Evolutionary conservation across 2,329 filamentous ascomycete species (phyloP).

Genomic region (Periglandula ipomoeae): DNA sequence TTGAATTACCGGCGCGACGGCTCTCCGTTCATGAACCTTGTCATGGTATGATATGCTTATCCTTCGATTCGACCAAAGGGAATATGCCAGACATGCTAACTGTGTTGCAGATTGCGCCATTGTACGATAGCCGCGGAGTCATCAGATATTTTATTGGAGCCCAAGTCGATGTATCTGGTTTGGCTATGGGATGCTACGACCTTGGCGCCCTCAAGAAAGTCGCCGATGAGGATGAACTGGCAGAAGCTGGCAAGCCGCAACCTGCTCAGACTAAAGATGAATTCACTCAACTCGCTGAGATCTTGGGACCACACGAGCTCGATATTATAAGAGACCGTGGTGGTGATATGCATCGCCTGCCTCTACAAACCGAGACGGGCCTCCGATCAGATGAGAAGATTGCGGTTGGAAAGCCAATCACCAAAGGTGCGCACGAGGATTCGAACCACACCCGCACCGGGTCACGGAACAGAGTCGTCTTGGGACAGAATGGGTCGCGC

Average conservation of each 20-base stretch:
- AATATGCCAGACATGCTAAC: slow-evolving; percentile 33
- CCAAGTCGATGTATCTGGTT: slow-evolving; percentile 61
- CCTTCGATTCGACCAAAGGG: background rate
- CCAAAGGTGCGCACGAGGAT: background rate
- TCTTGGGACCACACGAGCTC: slow-evolving; percentile 59
- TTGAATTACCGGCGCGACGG: slow-evolving; percentile 72
- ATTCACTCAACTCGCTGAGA: slow-evolving; percentile 57
- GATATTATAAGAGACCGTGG: slow-evolving; percentile 53
- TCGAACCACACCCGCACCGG: slow-evolving; percentile 1
- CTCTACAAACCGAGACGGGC: slow-evolving; percentile 8
- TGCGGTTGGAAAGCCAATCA: background rate
- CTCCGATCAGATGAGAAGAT: slow-evolving; percentile 5
- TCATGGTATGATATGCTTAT: slow-evolving; percentile 43
- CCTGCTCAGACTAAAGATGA: slow-evolving; percentile 41
- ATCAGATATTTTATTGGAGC: slow-evolving; percentile 63
- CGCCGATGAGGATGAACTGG: slow-evolving; percentile 8
- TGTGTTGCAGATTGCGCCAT: slow-evolving; percentile 42
- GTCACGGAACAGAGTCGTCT: slow-evolving; percentile 11
- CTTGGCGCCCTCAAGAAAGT: slow-evolving; percentile 52
- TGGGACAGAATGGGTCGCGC: slow-evolving; percentile 1
- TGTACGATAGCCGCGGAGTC: slow-evolving; percentile 57
- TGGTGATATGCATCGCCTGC: slow-evolving; percentile 49
- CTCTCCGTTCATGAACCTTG: slow-evolving; percentile 66
- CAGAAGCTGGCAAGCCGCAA: slow-evolving; percentile 3
- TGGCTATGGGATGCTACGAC: slow-evolving; percentile 57